Base-by-base conservation (phyloP, 1,284 basidiomycete genomes). In the Cutaneotrichosporon cavernicola region DNA sequence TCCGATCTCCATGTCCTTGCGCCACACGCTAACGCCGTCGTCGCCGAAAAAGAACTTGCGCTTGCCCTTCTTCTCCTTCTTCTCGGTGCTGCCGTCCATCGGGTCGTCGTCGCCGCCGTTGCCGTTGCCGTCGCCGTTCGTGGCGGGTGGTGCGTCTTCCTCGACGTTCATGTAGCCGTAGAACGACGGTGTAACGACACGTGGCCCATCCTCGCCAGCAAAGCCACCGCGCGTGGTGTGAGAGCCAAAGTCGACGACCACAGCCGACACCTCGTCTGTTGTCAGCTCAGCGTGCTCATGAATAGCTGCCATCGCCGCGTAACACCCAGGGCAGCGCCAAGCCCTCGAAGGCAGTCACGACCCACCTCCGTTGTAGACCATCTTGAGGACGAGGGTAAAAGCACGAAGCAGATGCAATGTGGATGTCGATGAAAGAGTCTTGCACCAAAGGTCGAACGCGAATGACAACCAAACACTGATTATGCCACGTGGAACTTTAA, bases 121-220 rank as follows among this genome's bases (percentile, higher is more conserved):
- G 16, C 61, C 70, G 36, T 69, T 65, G 16, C 61, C 70, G 36
- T 69, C 63, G 11, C 43, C 59, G 56, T 61, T 43, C 34, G 63
- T 26, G 88, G 89, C 40, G 82, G 66, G 10, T 38, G 53, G 60
- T 31, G 59, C 50, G 34, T 56, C 71, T 7, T 69, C 60, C 5
- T 69, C 62, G 59, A 78, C 72, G 77, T 85, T 72, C 73, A 81
- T 85, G 80, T 89, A 95, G 30, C 93, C 95, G 80, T 93, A 98
- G 61, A 88, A 86, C 1, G 94, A 91, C 1, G 97, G 91, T 65
- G 97, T 87, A 66, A 98, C 88, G 31, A 90, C 89, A 80, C 94
- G 93, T 34, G 97, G 97, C 16, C 91, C 88, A 76, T 99, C 97
- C 80, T 99, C 96, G 58, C 97, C 97, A 18, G 97, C 96, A 79